These are phyloP conservation scores for Coemansia sp. DNA, from an alignment of 192 early-diverging fungal species.

Conservation along the genomic window DNA sequence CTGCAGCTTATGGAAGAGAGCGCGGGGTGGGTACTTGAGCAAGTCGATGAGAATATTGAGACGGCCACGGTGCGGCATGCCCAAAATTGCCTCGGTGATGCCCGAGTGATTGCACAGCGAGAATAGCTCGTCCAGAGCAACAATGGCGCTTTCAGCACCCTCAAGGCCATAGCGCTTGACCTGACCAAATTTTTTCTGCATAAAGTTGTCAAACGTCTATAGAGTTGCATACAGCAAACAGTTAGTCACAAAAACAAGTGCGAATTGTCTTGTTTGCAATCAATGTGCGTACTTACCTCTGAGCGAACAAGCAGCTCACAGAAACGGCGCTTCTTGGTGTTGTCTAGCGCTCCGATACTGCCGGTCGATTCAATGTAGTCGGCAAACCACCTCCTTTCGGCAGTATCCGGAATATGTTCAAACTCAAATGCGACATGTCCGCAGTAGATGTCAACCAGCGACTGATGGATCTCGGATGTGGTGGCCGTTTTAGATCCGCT, in stretches of 20 bases:
- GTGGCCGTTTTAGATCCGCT: constrained; percentile 56
- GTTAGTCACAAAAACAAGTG: background rate
- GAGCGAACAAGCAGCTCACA: constrained; percentile 75
- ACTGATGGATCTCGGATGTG: constrained; percentile 65
- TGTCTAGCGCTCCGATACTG: constrained; percentile 7
- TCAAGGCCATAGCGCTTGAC: constrained; percentile 97
- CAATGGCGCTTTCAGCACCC: constrained; percentile 95
- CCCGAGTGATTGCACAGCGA: constrained; percentile 61
- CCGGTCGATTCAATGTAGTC: constrained; percentile 71
- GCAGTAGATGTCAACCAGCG: constrained; percentile 72
- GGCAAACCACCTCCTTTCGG: constrained; percentile 87
- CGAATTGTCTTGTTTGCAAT: background rate
- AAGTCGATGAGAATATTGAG: constrained; percentile 91
- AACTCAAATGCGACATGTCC: constrained; percentile 94
- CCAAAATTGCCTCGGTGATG: constrained; percentile 79
- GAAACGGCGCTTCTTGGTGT: constrained; percentile 67
- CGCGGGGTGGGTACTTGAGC: constrained; percentile 73
- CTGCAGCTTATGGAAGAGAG: constrained; percentile 92
- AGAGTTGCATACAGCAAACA: background rate
- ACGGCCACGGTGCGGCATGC: constrained; percentile 97
- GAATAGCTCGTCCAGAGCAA: constrained; percentile 86
- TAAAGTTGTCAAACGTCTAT: constrained; percentile 94
- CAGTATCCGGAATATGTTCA: constrained; percentile 83
- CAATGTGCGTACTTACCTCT: constrained; percentile 54
- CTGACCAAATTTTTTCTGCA: constrained; percentile 95